phyloP scores from a whole-genome alignment of 306 rosid genomes.

The Quercus mongolica region DNA sequence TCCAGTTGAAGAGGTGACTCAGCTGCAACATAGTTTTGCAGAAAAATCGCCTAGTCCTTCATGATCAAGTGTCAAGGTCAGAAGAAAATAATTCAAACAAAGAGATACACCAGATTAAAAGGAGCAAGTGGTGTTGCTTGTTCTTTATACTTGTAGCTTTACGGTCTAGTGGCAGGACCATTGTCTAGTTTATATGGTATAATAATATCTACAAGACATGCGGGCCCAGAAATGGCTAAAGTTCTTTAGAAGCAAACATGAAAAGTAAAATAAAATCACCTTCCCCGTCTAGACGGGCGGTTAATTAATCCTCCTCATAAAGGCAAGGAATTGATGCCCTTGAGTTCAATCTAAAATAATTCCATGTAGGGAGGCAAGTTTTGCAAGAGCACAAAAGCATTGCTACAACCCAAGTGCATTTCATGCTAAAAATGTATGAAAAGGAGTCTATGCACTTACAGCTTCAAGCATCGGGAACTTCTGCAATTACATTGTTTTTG shows the following conservation, averaged over 20 bases:
- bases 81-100: too few relatives aligned
- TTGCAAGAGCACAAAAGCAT: background rate
- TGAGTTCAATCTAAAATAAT: background rate
- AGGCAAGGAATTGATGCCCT: background rate
- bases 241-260: background rate
- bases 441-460: slow-evolving; percentile 53
- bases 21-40: too few relatives aligned
- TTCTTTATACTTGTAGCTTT: too few relatives aligned
- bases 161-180: too few relatives aligned
- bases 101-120: too few relatives aligned
- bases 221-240: background rate
- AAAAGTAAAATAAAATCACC: background rate
- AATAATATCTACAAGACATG: background rate
- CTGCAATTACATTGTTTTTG: slow-evolving; percentile 88
- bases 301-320: background rate
- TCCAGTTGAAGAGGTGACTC: too few relatives aligned
- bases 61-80: too few relatives aligned
- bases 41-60: too few relatives aligned
- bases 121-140: too few relatives aligned
- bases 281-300: background rate
- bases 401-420: background rate
- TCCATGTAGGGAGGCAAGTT: background rate
- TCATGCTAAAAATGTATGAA: background rate
- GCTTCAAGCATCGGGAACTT: slow-evolving; percentile 87
- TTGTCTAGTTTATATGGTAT: background rate